Evolutionary conservation across 805 yeast genomes (phyloP), one percentile per base, ranked within the genome.

Genomic region (Metschnikowia picachoensis): DNA sequence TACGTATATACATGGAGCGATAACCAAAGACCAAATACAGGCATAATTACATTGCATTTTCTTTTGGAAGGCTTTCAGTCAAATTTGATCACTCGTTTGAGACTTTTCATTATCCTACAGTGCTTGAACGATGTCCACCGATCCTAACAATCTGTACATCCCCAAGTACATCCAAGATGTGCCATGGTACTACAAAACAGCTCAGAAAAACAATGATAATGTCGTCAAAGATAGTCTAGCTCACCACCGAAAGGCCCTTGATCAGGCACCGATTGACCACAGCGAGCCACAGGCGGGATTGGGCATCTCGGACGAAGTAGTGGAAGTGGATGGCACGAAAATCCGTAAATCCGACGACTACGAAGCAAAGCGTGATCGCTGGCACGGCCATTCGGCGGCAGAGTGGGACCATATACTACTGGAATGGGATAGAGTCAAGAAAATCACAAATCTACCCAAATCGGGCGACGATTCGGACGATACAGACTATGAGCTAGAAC

Each of bases 361-460:
- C 75, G 95, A 86, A 56, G 76, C 82, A 10, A 84, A 83, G 51
- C 67, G 90, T 48, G 95, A 87, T 63, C 71, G 88, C 48, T 87
- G 94, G 95, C 85, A 78, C 58, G 95, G 95, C 0, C 86, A 80
- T 59, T 82, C 84, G 38, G 73, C 79, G 1, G 68, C 71, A 10
- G 88, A 85, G 43, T 87, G 85, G 68, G 76, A 73, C 39, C 66
- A 72, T 11, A 75, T 77, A 29, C 55, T 80, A 6, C 60, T 65
- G 42, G 67, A 67, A 38, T 78, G 85, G 78, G 68, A 72, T 44
- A 57, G 51, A 35, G 61, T 69, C 52, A 41, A 44, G 33, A 28
- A 34, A 38, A 40, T 42, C 30, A 28, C 34, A 38, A 53, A 48
- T 6, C 14, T 4, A 3, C 29, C 12, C 8, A 36, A 36, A 25